phyloP scores from a whole-genome alignment of 2,329 filamentous ascomycete genomes.

The Stromatinia cepivora region DNA sequence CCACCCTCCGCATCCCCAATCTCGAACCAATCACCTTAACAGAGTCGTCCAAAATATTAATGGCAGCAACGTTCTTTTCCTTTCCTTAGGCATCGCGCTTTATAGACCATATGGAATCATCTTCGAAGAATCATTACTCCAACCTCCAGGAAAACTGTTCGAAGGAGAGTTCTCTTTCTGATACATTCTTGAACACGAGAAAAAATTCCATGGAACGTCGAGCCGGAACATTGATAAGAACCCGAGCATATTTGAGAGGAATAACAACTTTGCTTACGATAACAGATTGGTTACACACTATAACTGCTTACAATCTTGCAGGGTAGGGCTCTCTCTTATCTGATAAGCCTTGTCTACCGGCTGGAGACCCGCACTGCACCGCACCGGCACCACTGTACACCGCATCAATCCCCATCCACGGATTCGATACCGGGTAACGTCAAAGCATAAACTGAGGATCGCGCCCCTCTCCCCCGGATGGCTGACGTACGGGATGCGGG shows the following conservation, averaged over 20 bases:
- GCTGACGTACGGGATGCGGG: conserved; percentile 22
- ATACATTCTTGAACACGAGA: not conserved
- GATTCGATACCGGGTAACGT: conserved; percentile 7
- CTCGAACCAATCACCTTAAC: not conserved
- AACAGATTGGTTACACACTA: not conserved
- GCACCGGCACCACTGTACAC: conserved; percentile 8
- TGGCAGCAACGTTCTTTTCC: not conserved
- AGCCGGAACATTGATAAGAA: not conserved
- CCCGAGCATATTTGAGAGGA: not conserved
- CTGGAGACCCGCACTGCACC: not conserved
- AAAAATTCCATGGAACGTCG: not conserved
- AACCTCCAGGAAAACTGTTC: not conserved
- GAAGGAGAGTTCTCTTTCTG: not conserved
- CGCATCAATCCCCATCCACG: not conserved
- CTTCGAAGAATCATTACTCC: not conserved
- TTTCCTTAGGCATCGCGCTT: not conserved
- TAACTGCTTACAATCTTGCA: not conserved
- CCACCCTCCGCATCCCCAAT: not conserved
- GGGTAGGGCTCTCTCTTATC: not conserved
- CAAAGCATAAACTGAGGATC: conserved; percentile 8
- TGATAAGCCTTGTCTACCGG: conserved; percentile 12
- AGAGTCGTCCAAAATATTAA: not conserved
- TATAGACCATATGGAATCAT: not conserved
- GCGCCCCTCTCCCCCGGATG: conserved; percentile 17
- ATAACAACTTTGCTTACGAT: not conserved